Percentiles rank a stretch among this genome's conserved stretches.
Conservation (phyloP, 495 filamentous ascomycete species). For the Penicillium cinerascens region DNA sequence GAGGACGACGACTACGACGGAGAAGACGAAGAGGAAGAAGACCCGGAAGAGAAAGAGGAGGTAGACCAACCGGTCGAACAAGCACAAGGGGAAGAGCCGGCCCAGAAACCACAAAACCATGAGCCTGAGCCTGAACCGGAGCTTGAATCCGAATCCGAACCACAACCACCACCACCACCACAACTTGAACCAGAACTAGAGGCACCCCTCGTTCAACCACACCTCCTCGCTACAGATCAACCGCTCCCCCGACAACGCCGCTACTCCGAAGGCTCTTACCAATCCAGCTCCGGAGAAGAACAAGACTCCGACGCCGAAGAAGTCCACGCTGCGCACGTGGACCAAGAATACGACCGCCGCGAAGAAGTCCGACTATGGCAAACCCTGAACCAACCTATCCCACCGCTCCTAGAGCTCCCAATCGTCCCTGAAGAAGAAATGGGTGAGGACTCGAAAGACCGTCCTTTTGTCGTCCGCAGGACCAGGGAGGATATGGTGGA, state of each 20-base stretch:
- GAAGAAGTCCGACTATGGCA: constrained; percentile 59
- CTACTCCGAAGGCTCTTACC: background rate
- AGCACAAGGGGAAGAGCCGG: background rate
- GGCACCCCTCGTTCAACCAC: no score
- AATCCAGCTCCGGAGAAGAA: background rate
- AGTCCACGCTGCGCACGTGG: constrained; percentile 51
- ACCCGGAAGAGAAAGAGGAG: constrained; percentile 20
- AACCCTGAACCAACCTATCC: constrained; percentile 37
- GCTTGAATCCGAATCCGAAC: background rate
- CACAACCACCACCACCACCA: no score
- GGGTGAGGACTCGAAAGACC: constrained; percentile 4
- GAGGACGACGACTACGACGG: constrained; percentile 16
- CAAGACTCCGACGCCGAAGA: constrained; percentile 35
- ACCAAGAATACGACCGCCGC: constrained; percentile 43
- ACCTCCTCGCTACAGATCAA: no score
- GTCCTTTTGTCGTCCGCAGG: constrained; percentile 25
- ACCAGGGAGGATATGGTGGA: constrained; percentile 31
- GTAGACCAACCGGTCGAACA: constrained; percentile 18
- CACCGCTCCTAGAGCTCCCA: constrained; percentile 7
- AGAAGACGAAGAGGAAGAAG: constrained; percentile 9
- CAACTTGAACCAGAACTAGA: no score
- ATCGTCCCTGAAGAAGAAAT: constrained; percentile 16
- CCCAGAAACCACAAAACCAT: background rate
- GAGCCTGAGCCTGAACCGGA: background rate
- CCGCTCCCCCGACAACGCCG: background rate